phyloP scores from a whole-genome alignment of 306 rosid species.

The Leucaena leucocephala region DNA sequence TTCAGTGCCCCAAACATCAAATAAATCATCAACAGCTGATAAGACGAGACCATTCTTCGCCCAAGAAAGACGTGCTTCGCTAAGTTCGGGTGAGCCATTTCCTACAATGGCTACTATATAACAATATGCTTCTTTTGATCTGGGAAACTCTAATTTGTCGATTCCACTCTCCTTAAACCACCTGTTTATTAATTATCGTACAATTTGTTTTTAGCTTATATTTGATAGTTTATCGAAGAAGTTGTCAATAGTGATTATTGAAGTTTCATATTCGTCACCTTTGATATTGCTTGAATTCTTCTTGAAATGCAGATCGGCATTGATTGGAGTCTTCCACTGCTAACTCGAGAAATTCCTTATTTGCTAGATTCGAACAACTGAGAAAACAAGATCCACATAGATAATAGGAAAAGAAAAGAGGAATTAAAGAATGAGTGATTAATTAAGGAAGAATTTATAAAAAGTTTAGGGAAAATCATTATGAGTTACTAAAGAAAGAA shows the following conservation, averaged over 20 bases:
- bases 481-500: too few species aligned
- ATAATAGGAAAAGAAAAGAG: neutral
- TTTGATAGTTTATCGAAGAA: neutral
- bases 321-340: conserved; percentile 12
- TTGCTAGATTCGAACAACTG: conserved; percentile 47
- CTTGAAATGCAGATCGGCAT: conserved; percentile 41
- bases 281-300: conserved; percentile 44
- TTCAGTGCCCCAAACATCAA: neutral
- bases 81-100: conserved; percentile 41
- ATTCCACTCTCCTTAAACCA: neutral
- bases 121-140: neutral
- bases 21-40: conserved; percentile 60
- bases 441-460: neutral
- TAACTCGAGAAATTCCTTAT: neutral
- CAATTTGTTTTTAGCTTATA: neutral
- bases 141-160: neutral
- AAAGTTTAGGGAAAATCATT: neutral
- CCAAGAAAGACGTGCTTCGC: conserved; percentile 62
- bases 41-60: conserved; percentile 52
- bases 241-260: neutral
- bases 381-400: neutral
- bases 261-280: conserved; percentile 36
- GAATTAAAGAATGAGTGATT: neutral
- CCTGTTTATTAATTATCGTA: neutral
- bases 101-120: neutral